A percentile compares a stretch with the other conserved stretches of the same genome.
Conservation (phyloP, 768 basidiomycete genomes). For the Mycena olivaceomarginata region DNA sequence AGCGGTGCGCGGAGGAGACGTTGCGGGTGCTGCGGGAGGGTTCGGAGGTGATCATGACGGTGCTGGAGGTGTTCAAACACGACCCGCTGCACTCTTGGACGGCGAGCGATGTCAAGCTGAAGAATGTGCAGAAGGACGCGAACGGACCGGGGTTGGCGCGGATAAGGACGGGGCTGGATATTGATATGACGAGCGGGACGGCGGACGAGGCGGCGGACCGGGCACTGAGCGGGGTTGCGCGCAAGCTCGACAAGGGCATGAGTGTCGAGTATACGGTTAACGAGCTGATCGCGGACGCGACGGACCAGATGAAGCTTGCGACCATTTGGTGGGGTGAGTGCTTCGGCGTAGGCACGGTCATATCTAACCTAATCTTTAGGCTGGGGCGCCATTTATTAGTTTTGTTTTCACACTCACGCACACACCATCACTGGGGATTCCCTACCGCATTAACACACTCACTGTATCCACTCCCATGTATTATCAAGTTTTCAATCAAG, state of each 20-base stretch:
- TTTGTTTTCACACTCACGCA: constrained; percentile 8
- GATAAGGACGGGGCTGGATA: constrained; percentile 55
- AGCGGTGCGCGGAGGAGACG: constrained; percentile 96
- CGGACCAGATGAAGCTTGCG: constrained; percentile 83
- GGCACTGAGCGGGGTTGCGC: constrained; percentile 85
- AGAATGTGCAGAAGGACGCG: constrained; percentile 73
- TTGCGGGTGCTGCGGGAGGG: constrained; percentile 91
- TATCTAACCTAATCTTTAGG: constrained; percentile 46
- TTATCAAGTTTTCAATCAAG: neutral
- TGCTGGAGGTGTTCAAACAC: constrained; percentile 97
- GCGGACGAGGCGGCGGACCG: constrained; percentile 94
- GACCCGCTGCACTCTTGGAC: constrained; percentile 97
- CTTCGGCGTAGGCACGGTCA: constrained; percentile 1
- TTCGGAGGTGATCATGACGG: constrained; percentile 93
- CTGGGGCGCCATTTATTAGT: constrained; percentile 54
- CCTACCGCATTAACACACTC: neutral
- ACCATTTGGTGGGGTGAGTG: constrained; percentile 85
- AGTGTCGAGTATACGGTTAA: constrained; percentile 97
- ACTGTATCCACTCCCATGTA: constrained; percentile 26
- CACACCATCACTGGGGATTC: constrained; percentile 14
- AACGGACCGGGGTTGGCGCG: constrained; percentile 49
- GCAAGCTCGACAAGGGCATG: constrained; percentile 89
- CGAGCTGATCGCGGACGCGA: constrained; percentile 93
- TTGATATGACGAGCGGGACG: constrained; percentile 79
- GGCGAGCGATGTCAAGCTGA: constrained; percentile 84